phyloP scores from a whole-genome alignment of 176 grass and related monocot genomes.

The Hordeum marinum region DNA sequence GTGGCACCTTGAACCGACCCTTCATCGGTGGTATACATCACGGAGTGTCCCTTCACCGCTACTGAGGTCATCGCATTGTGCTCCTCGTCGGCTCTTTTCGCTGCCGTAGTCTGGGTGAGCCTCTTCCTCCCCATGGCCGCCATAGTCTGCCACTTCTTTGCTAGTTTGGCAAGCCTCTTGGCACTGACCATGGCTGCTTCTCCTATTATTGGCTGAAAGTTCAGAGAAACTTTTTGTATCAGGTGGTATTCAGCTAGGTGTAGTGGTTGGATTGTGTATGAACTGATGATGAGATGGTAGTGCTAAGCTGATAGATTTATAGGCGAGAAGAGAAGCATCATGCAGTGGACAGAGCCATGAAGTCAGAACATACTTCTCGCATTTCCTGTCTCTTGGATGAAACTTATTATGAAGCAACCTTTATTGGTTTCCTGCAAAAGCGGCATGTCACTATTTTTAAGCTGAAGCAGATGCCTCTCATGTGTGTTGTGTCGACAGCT shows the following conservation, averaged over 20 bases:
- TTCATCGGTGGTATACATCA: constrained; percentile 17
- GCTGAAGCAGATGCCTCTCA: too few relatives aligned
- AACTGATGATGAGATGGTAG: not conserved
- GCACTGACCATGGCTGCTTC: constrained; percentile 17
- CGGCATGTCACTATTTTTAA: too few relatives aligned
- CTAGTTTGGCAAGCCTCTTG: constrained; percentile 27
- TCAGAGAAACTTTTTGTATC: not conserved
- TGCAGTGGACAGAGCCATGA: not conserved
- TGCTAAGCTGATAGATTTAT: constrained; percentile 24
- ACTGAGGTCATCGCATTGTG: not conserved
- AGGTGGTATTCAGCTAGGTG: not conserved
- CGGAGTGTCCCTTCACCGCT: constrained; percentile 11
- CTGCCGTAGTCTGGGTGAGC: not conserved
- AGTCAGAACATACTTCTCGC: too few relatives aligned
- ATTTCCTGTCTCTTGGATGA: too few relatives aligned
- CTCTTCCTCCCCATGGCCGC: not conserved
- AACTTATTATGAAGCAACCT: too few relatives aligned
- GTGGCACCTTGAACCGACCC: constrained; percentile 19
- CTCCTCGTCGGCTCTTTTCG: not conserved
- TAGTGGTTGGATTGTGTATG: constrained; percentile 13
- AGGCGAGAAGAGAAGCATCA: not conserved
- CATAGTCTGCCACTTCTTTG: constrained; percentile 49
- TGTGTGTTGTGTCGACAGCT: too few relatives aligned
- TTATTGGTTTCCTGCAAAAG: too few relatives aligned
- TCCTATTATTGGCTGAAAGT: not conserved